A percentile compares a stretch with the other conserved stretches of the same genome.
Evolutionary conservation across 805 yeast genomes (phyloP).

Genomic region (Monosporozyma unispora): DNA sequence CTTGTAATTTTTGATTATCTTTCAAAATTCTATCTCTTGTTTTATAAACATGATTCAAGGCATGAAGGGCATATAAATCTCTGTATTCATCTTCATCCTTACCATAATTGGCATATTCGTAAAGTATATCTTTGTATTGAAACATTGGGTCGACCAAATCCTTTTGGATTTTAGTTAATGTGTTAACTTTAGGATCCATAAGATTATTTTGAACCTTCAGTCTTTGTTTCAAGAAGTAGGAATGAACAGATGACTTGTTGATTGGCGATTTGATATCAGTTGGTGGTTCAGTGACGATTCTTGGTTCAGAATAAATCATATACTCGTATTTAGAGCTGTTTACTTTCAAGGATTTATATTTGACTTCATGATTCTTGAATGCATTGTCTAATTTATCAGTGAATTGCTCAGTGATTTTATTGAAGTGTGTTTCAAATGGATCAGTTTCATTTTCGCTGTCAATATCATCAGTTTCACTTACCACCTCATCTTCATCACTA

Average conservation of each 20-base stretch:
- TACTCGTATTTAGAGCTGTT: slow-evolving; percentile 13
- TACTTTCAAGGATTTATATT: slow-evolving; percentile 18
- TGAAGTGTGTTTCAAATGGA: slow-evolving; percentile 74
- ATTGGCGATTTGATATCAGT: slow-evolving; percentile 15
- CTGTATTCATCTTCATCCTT: slow-evolving; percentile 47
- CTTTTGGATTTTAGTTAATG: slow-evolving; percentile 39
- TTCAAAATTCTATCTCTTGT: slow-evolving; percentile 80
- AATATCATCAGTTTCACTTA: slow-evolving; percentile 15
- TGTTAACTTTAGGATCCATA: slow-evolving; percentile 14
- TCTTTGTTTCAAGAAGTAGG: slow-evolving; percentile 42
- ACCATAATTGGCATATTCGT: slow-evolving; percentile 42
- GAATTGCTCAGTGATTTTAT: slow-evolving; percentile 32
- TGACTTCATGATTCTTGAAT: slow-evolving; percentile 26
- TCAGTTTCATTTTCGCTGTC: slow-evolving; percentile 42
- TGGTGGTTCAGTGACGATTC: slow-evolving; percentile 10
- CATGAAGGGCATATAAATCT: slow-evolving; percentile 59
- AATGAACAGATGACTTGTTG: slow-evolving; percentile 17
- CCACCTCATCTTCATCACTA: slow-evolving; percentile 22
- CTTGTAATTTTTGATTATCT: slow-evolving; percentile 52
- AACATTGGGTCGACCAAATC: slow-evolving; percentile 55
- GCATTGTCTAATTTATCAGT: slow-evolving; percentile 33
- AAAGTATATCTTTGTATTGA: slow-evolving; percentile 61
- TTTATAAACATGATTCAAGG: slow-evolving; percentile 73
- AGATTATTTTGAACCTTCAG: slow-evolving; percentile 25
- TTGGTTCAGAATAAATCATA: slow-evolving; percentile 22